Evolutionary conservation across 148 eudicot genomes (phyloP).

Genomic region (Amaranthus hypochondriacus): DNA sequence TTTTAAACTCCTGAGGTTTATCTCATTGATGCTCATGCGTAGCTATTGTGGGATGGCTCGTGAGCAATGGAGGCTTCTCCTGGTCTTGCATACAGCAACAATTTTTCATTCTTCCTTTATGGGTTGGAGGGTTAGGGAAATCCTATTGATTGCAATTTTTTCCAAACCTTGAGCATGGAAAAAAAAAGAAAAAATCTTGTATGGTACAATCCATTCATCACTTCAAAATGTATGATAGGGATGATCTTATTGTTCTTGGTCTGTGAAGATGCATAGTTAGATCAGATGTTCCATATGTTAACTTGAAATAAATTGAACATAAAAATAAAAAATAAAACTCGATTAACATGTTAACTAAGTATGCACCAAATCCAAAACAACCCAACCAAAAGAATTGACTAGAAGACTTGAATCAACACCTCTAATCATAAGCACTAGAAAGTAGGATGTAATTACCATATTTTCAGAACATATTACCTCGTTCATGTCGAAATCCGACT

Average conservation of each 20-base stretch:
- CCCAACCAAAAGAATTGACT: not conserved
- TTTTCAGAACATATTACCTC: conserved; percentile 41
- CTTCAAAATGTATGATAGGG: no score
- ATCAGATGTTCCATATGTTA: not conserved
- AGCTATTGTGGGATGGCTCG: no score
- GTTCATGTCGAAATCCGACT: conserved; percentile 52
- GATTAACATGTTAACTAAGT: not conserved
- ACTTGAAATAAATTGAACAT: not conserved
- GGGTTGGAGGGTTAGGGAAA: no score
- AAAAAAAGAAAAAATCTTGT: no score
- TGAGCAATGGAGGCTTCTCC: no score
- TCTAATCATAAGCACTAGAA: not conserved
- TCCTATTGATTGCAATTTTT: not conserved
- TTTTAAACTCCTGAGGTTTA: not conserved
- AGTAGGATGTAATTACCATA: not conserved
- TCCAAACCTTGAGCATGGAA: not conserved
- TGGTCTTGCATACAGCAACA: not conserved
- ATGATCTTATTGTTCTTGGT: no score
- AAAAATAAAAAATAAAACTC: not conserved
- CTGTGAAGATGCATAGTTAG: not conserved
- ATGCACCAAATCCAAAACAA: not conserved
- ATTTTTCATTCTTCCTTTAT: not conserved
- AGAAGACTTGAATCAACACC: not conserved
- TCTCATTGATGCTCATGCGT: not conserved
- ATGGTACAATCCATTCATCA: no score